Evolutionary conservation across 148 eudicot species (phyloP).

Genomic region (Fagopyrum esculentum): DNA sequence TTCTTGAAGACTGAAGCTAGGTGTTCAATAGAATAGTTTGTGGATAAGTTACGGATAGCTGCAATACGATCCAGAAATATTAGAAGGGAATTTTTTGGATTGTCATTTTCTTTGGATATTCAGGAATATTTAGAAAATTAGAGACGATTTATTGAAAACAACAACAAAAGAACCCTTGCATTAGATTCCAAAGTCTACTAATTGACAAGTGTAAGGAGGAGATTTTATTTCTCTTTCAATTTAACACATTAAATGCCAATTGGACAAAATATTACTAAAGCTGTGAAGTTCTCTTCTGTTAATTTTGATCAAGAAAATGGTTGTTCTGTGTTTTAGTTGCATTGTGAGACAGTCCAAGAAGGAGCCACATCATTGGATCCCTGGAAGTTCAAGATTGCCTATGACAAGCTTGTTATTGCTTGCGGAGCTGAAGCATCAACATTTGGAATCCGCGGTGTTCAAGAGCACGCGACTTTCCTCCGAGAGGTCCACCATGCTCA

Average conservation of each 20-base stretch:
- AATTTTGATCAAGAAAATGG: background rate
- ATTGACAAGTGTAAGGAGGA: background rate
- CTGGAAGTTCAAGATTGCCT: slow-evolving; percentile 69
- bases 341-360: slow-evolving; percentile 56
- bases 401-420: slow-evolving; percentile 91
- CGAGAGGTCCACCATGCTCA: slow-evolving; percentile 91
- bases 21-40: background rate
- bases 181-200: background rate
- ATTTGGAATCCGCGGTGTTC: slow-evolving; percentile 79
- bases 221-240: slow-evolving; percentile 3
- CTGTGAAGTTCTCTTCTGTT: background rate
- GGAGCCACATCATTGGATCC: slow-evolving; percentile 36
- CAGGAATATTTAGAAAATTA: background rate
- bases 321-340: slow-evolving; percentile 39
- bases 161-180: background rate
- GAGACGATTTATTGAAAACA: background rate
- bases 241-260: background rate
- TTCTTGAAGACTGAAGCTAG: background rate
- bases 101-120: background rate
- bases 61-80: slow-evolving; percentile 6
- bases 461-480: slow-evolving; percentile 75
- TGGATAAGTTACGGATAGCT: background rate
- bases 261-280: background rate
- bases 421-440: slow-evolving; percentile 84
- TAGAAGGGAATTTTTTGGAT: background rate